Evolutionary conservation across 2,329 filamentous ascomycete genomes (phyloP), one percentile per base, ranked within the genome.

Genomic region (Pyricularia grisea): DNA sequence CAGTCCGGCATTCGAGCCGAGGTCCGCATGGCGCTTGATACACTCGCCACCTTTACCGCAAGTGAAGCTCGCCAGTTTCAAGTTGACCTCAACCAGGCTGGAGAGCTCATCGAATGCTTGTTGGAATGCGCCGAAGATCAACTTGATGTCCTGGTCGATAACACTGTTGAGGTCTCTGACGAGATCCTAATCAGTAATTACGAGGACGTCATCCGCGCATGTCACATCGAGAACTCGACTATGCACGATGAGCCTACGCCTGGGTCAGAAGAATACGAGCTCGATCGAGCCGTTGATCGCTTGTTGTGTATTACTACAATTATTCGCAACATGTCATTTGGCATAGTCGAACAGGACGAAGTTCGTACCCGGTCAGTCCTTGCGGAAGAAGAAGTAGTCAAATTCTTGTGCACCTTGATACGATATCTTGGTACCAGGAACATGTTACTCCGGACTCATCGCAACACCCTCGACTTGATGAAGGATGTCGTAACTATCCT

Each of bases 401-500:
- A 92, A 73, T 93, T 97, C 74, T 81, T 97, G 10, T 93, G 92
- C 70, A 89, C 89, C 65, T 87, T 94, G 4, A 93, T 98, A 71
- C 86, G 93, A 70, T 92, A 95, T 73, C 84, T 98, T 17, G 95
- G 94, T 33, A 97, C 94, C 4, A 90, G 93, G 17, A 93, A 93
- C 73, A 92, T 94, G 85, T 85, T 98, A 33, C 81, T 98, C 61
- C 88, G 93, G 58, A 92, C 89, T 3, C 87, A 95, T 72, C 84
- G 87, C 75, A 97, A 97, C 78, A 95, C 92, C 0, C 82, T 97
- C 72, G 95, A 99, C 78, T 94, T 98, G 74, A 97, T 97, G 92
- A 99, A 99, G 80, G 95, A 99, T 77, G 83, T 93, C 33, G 88
- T 98, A 70, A 90, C 93, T 20, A 88, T 97, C 73, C 83, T 99